Conservation (phyloP, 2,329 filamentous ascomycete species). For the Grosmannia serpens region DNA sequence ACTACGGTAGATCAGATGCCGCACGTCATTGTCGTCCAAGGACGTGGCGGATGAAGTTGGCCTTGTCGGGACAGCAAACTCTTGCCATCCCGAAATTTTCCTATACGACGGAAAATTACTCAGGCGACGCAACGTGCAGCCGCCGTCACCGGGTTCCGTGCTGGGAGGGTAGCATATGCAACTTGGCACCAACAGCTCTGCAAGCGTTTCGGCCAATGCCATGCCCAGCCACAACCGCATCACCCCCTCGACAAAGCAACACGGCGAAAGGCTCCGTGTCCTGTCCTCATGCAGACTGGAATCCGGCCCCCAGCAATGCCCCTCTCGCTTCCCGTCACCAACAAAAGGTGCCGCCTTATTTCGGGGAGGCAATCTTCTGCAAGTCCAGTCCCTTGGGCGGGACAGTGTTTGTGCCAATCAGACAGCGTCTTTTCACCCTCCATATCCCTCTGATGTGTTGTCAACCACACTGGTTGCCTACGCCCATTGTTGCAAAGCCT, state of each 20-base stretch:
- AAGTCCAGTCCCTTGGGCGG: too few relatives aligned
- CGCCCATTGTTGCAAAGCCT: too few relatives aligned
- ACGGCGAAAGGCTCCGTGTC: neutral
- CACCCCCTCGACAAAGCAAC: neutral
- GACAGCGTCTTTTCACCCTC: too few relatives aligned
- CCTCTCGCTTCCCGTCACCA: neutral
- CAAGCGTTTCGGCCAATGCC: neutral
- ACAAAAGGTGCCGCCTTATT: too few relatives aligned
- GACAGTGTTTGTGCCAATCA: too few relatives aligned
- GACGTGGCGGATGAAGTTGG: neutral
- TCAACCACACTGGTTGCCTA: too few relatives aligned
- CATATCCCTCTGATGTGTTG: too few relatives aligned
- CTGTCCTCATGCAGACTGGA: neutral
- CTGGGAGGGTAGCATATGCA: neutral
- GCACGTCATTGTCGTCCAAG: neutral
- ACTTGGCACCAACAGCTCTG: neutral
- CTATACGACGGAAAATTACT: neutral
- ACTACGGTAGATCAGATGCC: neutral
- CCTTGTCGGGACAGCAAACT: neutral
- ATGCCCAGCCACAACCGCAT: neutral
- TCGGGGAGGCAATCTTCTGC: too few relatives aligned
- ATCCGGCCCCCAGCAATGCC: neutral
- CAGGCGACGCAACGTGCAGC: neutral
- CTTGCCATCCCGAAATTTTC: neutral
- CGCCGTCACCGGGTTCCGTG: neutral